A percentile compares a stretch with the other conserved stretches of the same genome.
phyloP scores from a whole-genome alignment of 768 basidiomycete species.

The Lentinula detonsa region DNA sequence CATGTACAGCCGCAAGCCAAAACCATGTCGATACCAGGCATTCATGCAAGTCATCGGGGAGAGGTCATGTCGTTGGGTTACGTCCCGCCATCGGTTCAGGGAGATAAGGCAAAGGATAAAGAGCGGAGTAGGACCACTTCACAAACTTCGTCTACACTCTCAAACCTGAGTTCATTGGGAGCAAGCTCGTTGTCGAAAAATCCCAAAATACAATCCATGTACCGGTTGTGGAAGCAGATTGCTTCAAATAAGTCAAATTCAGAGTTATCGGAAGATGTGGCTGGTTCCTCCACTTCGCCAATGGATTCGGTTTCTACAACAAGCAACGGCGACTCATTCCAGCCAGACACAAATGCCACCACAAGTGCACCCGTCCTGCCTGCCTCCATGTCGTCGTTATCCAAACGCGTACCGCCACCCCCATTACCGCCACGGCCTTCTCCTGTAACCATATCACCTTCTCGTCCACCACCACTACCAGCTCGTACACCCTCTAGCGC shows the following conservation, averaged over 20 bases:
- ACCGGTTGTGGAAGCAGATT: constrained; percentile 60
- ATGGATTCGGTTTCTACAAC: not conserved
- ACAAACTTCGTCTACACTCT: not conserved
- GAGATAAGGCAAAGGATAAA: constrained; percentile 29
- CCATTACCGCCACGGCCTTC: constrained; percentile 35
- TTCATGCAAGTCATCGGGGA: constrained; percentile 78
- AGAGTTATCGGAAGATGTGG: not conserved
- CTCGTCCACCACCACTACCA: constrained; percentile 6
- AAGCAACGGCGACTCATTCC: not conserved
- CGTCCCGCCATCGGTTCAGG: constrained; percentile 40
- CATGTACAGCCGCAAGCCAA: constrained; percentile 74
- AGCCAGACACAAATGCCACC: not conserved
- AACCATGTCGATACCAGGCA: constrained; percentile 84
- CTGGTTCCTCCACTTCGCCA: not conserved
- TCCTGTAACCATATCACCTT: constrained; percentile 18
- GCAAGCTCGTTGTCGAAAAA: constrained; percentile 27
- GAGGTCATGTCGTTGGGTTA: constrained; percentile 86
- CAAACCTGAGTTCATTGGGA: not conserved
- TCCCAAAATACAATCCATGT: constrained; percentile 61
- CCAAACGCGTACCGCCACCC: constrained; percentile 28
- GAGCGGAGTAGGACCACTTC: constrained; percentile 4
- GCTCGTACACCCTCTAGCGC: constrained; percentile 7
- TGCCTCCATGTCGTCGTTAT: constrained; percentile 17
- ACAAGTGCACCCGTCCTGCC: not conserved
- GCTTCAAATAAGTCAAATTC: not conserved